phyloP scores from a whole-genome alignment of 2,329 filamentous ascomycete species.

The Ceratocystis lukuohia region DNA sequence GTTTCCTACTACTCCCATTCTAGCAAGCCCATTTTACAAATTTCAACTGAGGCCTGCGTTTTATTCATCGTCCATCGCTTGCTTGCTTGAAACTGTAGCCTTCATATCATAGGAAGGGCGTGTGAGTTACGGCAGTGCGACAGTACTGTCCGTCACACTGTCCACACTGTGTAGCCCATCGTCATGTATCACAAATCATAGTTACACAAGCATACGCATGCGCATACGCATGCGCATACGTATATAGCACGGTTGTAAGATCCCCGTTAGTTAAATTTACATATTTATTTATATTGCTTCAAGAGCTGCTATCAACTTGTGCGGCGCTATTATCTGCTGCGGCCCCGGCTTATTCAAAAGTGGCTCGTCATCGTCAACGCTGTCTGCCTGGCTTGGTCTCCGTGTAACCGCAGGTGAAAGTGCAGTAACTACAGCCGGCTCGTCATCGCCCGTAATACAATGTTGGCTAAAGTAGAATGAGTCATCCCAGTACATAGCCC shows the following conservation, averaged over 20 bases:
- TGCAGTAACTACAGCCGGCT: slow-evolving; percentile 4
- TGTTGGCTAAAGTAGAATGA: background rate
- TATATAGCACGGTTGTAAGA: background rate
- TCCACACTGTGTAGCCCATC: background rate
- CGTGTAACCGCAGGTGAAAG: slow-evolving; percentile 5
- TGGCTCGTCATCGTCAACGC: slow-evolving; percentile 1
- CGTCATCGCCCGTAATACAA: slow-evolving; percentile 11
- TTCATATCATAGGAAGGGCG: background rate
- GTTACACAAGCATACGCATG: background rate
- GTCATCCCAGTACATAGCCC: background rate
- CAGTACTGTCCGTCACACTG: background rate
- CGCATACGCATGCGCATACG: background rate
- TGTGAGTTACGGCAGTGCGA: no score
- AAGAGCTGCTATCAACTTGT: background rate
- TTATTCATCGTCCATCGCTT: background rate
- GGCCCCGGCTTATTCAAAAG: background rate
- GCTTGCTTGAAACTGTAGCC: background rate
- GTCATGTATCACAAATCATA: background rate
- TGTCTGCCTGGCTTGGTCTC: slow-evolving; percentile 4
- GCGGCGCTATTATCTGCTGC: background rate
- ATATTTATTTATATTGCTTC: background rate
- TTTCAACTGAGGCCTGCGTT: background rate
- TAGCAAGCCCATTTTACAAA: background rate
- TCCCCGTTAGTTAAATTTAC: background rate
- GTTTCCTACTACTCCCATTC: background rate